These are phyloP conservation scores for Barbarea vulgaris DNA, from an alignment of 345 rosid genomes.

Conservation along the genomic window DNA sequence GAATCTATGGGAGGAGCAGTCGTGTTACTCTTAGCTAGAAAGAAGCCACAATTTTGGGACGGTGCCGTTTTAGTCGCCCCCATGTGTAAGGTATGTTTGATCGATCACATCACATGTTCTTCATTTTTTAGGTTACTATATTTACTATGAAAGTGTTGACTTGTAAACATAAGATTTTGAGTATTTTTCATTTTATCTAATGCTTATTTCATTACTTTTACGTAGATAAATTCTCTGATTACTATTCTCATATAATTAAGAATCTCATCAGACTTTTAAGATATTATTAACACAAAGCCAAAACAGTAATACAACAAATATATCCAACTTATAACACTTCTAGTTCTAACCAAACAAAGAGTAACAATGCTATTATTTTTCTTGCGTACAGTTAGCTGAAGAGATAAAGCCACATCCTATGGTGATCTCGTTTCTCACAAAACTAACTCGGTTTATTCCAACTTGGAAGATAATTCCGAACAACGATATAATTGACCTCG, in stretches of 20 bases:
- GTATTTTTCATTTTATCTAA: background rate
- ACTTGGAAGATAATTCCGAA: constrained; percentile 63
- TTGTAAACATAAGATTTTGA: background rate
- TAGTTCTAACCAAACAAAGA: background rate
- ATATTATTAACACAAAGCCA: no score
- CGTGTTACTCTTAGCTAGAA: constrained; percentile 58
- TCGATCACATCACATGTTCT: background rate
- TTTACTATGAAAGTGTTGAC: constrained; percentile 4
- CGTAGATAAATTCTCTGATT: background rate
- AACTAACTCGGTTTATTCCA: constrained; percentile 55
- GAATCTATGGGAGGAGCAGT: constrained; percentile 97
- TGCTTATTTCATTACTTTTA: background rate
- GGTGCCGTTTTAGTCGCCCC: constrained; percentile 87
- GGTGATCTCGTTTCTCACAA: constrained; percentile 47
- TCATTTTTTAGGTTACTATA: background rate
- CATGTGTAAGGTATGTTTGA: constrained; percentile 74
- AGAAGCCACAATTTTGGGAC: constrained; percentile 69
- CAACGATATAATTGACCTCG: constrained; percentile 62
- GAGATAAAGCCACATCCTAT: constrained; percentile 56
- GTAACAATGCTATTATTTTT: background rate
- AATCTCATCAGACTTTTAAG: no score
- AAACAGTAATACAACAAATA: background rate
- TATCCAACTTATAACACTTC: background rate
- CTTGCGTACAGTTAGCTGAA: constrained; percentile 57
- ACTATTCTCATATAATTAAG: no score